These are phyloP conservation scores for Komagataea norvegica DNA, from an alignment of 1,139 yeast species.

Conservation along the genomic window DNA sequence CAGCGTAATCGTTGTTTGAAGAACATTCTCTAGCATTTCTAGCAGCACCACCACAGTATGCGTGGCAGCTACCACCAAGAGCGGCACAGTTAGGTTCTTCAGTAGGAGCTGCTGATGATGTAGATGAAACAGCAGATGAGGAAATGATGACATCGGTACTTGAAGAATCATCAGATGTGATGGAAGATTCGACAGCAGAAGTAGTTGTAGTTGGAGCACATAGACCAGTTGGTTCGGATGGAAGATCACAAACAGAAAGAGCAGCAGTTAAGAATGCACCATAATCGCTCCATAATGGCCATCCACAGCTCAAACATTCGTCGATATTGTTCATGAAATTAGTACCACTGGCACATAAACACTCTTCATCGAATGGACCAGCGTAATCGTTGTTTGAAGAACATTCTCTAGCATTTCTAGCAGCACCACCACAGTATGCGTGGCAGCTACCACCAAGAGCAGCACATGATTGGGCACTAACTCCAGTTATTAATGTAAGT, in stretches of 20 bases:
- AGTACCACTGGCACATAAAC: conserved; percentile 4
- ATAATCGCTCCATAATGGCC: conserved; percentile 28
- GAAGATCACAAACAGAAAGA: conserved; percentile 21
- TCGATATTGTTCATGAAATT: not conserved
- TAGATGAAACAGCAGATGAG: not conserved
- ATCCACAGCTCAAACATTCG: conserved; percentile 17
- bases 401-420: conserved; percentile 6
- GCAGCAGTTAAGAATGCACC: conserved; percentile 22
- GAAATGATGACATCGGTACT: conserved; percentile 13
- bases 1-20: conserved; percentile 1
- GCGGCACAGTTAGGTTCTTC: not conserved
- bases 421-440: conserved; percentile 10
- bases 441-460: conserved; percentile 7
- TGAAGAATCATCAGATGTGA: no score
- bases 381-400: conserved; percentile 2
- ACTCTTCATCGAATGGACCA: conserved; percentile 5
- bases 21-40: conserved; percentile 6
- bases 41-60: conserved; percentile 11
- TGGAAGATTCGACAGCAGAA: no score
- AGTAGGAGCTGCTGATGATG: not conserved
- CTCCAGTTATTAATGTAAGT: not conserved
- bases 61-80: conserved; percentile 6
- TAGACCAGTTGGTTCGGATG: conserved; percentile 28
- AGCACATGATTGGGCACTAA: not conserved
- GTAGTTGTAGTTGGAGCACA: not conserved